Evolutionary conservation across 352 stramenopile genomes (phyloP).

Genomic region (Thraustotheca clavata): DNA sequence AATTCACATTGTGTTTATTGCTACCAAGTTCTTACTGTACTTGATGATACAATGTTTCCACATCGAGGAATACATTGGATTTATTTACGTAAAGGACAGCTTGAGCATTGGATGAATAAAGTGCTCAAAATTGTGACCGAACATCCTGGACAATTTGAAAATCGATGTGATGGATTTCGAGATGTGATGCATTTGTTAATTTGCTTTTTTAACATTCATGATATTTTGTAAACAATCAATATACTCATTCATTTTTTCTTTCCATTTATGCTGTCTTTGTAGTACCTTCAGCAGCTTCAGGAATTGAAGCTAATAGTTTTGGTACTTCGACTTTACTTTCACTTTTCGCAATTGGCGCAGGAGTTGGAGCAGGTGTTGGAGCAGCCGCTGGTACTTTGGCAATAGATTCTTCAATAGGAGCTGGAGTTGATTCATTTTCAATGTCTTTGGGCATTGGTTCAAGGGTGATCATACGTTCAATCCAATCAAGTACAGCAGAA

Average conservation of each 20-base stretch:
- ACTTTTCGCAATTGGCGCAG: too few species aligned
- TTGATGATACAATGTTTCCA: neutral
- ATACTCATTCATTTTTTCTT: constrained; percentile 3
- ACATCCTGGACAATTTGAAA: constrained; percentile 1
- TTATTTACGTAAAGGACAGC: neutral
- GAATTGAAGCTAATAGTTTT: too few species aligned
- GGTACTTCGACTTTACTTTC: too few species aligned
- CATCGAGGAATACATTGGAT: neutral
- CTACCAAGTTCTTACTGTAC: constrained; percentile 1
- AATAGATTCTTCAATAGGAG: too few species aligned
- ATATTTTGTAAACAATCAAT: neutral
- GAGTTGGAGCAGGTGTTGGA: too few species aligned
- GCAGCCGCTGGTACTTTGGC: too few species aligned
- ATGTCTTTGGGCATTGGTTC: neutral
- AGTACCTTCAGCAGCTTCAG: too few species aligned
- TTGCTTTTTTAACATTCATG: neutral
- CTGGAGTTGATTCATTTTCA: too few species aligned
- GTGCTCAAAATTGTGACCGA: neutral
- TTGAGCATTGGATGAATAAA: neutral
- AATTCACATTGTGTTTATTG: neutral
- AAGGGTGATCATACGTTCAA: neutral
- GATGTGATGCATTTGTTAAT: neutral
- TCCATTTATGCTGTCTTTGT: too few species aligned
- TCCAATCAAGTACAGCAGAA: constrained; percentile 6
- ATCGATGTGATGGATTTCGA: neutral